Base-by-base conservation (phyloP, 2,329 filamentous ascomycete genomes). In the Talaromyces sp. region DNA sequence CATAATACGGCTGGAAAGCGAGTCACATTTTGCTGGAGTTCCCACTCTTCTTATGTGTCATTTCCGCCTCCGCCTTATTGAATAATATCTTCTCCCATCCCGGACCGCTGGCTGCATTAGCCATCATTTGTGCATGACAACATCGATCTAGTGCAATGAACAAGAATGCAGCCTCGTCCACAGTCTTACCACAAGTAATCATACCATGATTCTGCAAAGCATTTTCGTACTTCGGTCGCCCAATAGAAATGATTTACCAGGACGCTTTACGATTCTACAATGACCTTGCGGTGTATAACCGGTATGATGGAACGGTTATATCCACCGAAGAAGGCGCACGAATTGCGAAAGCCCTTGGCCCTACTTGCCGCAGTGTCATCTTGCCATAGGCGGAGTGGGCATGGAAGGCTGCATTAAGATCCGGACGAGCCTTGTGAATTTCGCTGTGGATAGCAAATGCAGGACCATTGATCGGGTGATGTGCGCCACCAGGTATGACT, bases 401-500 rank as follows among this genome's bases (percentile, higher is more conserved):
- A 19, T 43, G 38, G 38, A 17, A 43, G 19, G 38, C 38, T 43
- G 38, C 38, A 43, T 43, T 43, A 0, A 43, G 38, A n/a, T 43
- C 38, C 6, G 38, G 38, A 43, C 38, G 38, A n/a, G 38, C 38
- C 38, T 43, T 43, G 38, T 43, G 38, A 17, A 43, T 43, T 43
- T 43, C 38, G 17, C 15, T 43, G 38, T 43, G 38, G 15, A 43
- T 43, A n/a, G 38, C 38, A 43, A 43, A 43, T n/a, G 38, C 38
- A 43, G 38, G 38, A 43, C 38, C 38, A 43, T 43, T 43, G 38
- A 43, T 43, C 5, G 38, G 38, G 38, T 43, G 38, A 17, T 43
- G 38, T 43, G 38, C 38, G 17, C 38, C 38, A 19, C 38, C 38
- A 19, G 38, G 38, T 6, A 82, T 74, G 47, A 82, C 76, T 47